Base-by-base conservation (phyloP, 2,329 filamentous ascomycete species). In the Rachicladosporium sp. region DNA sequence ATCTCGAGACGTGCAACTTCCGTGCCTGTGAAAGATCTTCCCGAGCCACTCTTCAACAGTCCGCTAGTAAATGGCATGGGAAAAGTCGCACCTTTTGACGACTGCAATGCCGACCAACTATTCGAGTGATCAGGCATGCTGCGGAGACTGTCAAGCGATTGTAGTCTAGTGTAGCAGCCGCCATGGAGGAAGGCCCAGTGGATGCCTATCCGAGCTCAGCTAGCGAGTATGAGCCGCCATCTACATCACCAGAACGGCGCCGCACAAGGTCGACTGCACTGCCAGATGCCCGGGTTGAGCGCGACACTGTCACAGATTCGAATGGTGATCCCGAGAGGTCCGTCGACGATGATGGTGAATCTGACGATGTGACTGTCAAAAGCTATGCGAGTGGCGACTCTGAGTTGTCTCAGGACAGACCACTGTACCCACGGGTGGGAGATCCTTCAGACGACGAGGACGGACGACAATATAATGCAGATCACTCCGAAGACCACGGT, bases 131-230 rank as follows among this genome's bases (percentile, higher is more conserved):
- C 23, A 6, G 23, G 8, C 4, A 27, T 27, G 8, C 23, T 27
- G 23, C 23, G 23, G 23, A 27, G 23, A 27, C 23, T 27, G 23
- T 27, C 23, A 27, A 27, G 23, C 23, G 23, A 2, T 27, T 27
- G 23, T 3, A 27, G 23, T 27, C 23, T 27, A 27, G 8, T 27
- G 23, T 27, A 27, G 23, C 23, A 27, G 23, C 23, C 23, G 23
- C 23, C 23, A 57, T 57, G 53, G 54, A 57, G 23, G 45, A 50
- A 38, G 54, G 53, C 7, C 54, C 54, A 13, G 48, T 55, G 10
- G 54, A 57, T 42, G 52, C 50, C 15, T 53, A 46, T 9, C 54
- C 54, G 3, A 45, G 41, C 15, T 44, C 31, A 10, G 48, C 51
- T 34, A 47, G 37, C 30, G 45, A 52, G 13, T 56, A 52, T 42